Evolutionary conservation across 75 land plant genomes (phyloP), one percentile per base, ranked within the genome.

Genomic region (Gnetum montanum): DNA sequence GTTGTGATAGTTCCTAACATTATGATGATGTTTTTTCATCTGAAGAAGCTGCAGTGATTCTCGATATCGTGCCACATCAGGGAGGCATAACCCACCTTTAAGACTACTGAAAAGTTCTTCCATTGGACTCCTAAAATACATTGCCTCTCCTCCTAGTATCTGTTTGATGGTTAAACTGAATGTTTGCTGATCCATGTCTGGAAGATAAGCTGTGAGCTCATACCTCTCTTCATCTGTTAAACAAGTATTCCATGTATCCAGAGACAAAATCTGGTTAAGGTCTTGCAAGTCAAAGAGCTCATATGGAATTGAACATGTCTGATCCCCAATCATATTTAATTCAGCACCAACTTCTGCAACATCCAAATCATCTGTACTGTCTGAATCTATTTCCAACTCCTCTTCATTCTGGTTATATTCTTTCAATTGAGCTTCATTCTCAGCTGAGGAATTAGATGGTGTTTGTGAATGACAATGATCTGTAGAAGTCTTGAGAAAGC

Each of bases 171-270:
- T 69, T 34, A 58, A 22, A 48, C 43, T 43, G 47, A 64, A 74
- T 18, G 59, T 46, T n/a, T 63, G 29, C 27, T 58, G 73, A 33
- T 74, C 77, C 64, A 69, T 51, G 36, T 69, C 66, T 1, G 77
- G 77, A 34, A 74, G 55, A 23, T 57, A 74, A n/a, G 63, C 57
- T 38, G 67, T 4, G 8, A 74, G 67, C 34, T 20, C 47, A n/a
- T 64, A 49, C 46, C 67, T 69, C 31, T 74, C 77, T 19, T 74
- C 74, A 30, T 74, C 77, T 1, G 84, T 69, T 34, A 74, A 54
- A 25, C 31, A 59, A 20, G 46, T 37, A 64, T 74, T 74, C 77
- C 77, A 74, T 33, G 73, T 52, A 3, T 74, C 68, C 18, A 74
- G 16, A 48, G 73, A 69, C 29, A 74, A 52, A 13, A 74, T 53